Base-by-base conservation (phyloP, 768 basidiomycete genomes). In the Hericium rajendrae region DNA sequence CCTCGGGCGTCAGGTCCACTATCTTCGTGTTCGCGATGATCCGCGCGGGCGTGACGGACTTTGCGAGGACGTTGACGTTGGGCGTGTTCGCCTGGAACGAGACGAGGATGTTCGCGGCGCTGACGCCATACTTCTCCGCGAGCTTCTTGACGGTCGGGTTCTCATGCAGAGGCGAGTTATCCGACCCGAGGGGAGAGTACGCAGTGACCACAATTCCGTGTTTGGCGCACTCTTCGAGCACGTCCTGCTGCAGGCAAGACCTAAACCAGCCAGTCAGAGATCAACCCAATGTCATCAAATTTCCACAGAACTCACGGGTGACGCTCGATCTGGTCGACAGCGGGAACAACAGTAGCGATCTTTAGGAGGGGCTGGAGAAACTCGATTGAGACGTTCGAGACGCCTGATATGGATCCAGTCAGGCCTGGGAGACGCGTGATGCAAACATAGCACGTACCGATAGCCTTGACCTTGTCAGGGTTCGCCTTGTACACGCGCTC, bases 131-230 rank as follows among this genome's bases (percentile, higher is more conserved):
- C 66, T 82, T 83, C 56, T 76, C 71, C 1, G 88, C 87, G 46
- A 92, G 75, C 69, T 76, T 76, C 57, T 70, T 69, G 51, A 91
- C 81, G 32, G 80, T 71, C 13, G 75, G 73, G 67, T 91, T 82
- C 50, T 71, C 69, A 60, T 85, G 73, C 20, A 91, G 76, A 15
- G 86, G 88, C 0, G 86, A 83, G 64, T 79, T 74, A 62, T 84
- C 78, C 15, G 84, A 87, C 55, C 85, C 90, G 2, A 92, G 79
- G 10, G 89, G 86, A 1, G 86, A 91, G 73, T 90, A 92, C 6
- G 88, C 86, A 18, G 88, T 85, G 57, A 88, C 65, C 11, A 78
- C 72, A 64, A 93, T 91, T 41, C 84, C 85, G 64, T 84, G 82
- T 51, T 68, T 64, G 46, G 72, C 68, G 74, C 86, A 86, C 66